Percentiles rank a stretch among this genome's conserved stretches.
phyloP scores from a whole-genome alignment of 2,329 filamentous ascomycete genomes.

The Ascochyta lentis region DNA sequence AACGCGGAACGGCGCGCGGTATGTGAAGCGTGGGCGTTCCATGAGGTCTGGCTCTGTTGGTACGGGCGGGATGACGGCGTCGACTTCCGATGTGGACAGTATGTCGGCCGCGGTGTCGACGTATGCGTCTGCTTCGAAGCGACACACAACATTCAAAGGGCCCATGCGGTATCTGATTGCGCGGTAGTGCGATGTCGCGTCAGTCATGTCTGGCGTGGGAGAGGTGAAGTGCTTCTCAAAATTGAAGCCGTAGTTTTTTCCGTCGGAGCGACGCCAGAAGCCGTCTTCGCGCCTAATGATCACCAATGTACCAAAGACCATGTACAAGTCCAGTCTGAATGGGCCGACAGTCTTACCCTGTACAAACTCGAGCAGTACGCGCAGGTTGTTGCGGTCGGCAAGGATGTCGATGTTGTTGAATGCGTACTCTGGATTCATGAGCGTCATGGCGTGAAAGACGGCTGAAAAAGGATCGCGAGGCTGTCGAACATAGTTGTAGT shows the following conservation, averaged over 20 bases:
- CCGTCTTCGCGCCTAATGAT: slow-evolving; percentile 34
- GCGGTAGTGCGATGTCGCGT: slow-evolving; percentile 40
- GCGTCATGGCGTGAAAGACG: slow-evolving; percentile 33
- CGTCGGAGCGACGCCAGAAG: slow-evolving; percentile 30
- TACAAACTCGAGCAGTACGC: slow-evolving; percentile 33
- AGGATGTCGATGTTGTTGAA: slow-evolving; percentile 35
- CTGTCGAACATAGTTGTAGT: slow-evolving; percentile 40
- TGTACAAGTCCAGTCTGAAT: slow-evolving; percentile 34
- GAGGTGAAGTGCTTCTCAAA: slow-evolving; percentile 39
- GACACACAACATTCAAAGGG: slow-evolving; percentile 31
- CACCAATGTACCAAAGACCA: slow-evolving; percentile 34
- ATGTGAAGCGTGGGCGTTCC: slow-evolving; percentile 24
- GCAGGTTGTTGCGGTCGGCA: slow-evolving; percentile 40
- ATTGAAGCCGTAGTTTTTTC: slow-evolving; percentile 29
- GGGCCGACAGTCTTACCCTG: slow-evolving; percentile 33
- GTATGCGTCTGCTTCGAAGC: slow-evolving; percentile 42
- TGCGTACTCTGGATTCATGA: slow-evolving; percentile 31
- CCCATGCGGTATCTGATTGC: slow-evolving; percentile 39
- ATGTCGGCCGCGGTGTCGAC: slow-evolving; percentile 25
- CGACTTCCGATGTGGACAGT: slow-evolving; percentile 13
- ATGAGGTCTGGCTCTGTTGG: slow-evolving; percentile 5
- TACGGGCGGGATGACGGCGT: slow-evolving; percentile 5
- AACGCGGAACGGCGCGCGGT: slow-evolving; percentile 25
- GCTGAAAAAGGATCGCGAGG: slow-evolving; percentile 33
- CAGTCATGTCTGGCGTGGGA: slow-evolving; percentile 27